Percentiles rank a stretch among this genome's conserved stretches.
phyloP scores from a whole-genome alignment of 2,329 filamentous ascomycete genomes.

The Xylariales sp. region DNA sequence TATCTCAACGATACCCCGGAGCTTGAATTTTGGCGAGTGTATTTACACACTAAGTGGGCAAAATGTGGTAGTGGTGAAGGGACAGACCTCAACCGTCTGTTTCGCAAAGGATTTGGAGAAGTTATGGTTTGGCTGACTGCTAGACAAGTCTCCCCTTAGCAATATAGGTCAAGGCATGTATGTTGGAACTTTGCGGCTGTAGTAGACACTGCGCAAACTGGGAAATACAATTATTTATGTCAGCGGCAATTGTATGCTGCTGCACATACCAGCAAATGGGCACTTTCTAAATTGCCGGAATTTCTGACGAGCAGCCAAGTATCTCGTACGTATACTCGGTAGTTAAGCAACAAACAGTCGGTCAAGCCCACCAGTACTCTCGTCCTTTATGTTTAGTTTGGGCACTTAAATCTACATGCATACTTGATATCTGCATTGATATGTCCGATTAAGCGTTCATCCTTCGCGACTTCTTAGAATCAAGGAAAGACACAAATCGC shows the following conservation, averaged over 20 bases:
- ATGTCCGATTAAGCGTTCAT: background rate
- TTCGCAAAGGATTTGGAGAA: conserved; percentile 14
- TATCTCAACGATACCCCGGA: conserved; percentile 58
- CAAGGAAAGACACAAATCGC: background rate
- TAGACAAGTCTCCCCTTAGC: conserved; percentile 3
- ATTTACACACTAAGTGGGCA: conserved; percentile 20
- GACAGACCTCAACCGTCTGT: conserved; percentile 43
- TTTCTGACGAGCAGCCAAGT: background rate
- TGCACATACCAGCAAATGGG: background rate
- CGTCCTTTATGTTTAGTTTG: background rate
- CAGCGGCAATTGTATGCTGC: conserved; percentile 18
- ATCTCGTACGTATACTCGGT: background rate
- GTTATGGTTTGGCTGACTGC: background rate
- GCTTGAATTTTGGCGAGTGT: conserved; percentile 36
- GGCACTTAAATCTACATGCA: too few relatives aligned
- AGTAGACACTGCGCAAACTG: conserved; percentile 1
- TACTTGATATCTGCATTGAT: background rate
- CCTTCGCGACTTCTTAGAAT: too few relatives aligned
- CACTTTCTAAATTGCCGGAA: background rate
- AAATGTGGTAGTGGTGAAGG: conserved; percentile 12
- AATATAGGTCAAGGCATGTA: conserved; percentile 4
- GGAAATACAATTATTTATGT: conserved; percentile 15
- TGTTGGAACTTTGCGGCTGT: conserved; percentile 3
- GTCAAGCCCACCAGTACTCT: background rate
- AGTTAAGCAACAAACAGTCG: background rate